phyloP scores from a whole-genome alignment of 1,284 basidiomycete species.

The Gomphus bonarii region DNA sequence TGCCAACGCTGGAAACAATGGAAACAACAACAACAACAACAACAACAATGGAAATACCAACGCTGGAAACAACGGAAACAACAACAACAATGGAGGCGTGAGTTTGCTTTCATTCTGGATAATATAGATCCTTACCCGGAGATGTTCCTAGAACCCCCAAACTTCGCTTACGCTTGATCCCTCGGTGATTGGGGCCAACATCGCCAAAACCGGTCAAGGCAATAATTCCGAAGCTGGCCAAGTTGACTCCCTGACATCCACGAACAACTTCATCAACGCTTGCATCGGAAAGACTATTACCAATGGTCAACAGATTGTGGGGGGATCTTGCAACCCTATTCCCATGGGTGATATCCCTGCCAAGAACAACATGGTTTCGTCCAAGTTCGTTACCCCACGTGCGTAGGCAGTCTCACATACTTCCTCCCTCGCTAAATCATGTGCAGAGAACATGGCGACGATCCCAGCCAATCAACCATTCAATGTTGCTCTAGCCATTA shows the following conservation, averaged over 20 bases:
- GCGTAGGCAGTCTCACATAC: neutral
- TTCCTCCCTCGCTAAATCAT: slow-evolving; percentile 11
- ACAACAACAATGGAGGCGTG: neutral
- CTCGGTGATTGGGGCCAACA: slow-evolving; percentile 9
- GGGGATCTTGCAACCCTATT: slow-evolving; percentile 25
- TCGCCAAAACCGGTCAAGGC: slow-evolving; percentile 5
- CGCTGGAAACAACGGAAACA: neutral
- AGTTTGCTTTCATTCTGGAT: neutral
- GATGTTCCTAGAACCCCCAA: neutral
- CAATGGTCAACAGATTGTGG: slow-evolving; percentile 20
- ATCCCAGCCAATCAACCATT: slow-evolving; percentile 19
- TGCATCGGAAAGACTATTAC: slow-evolving; percentile 20
- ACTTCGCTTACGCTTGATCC: slow-evolving; percentile 8
- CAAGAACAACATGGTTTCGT: slow-evolving; percentile 14
- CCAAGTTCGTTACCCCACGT: slow-evolving; percentile 20
- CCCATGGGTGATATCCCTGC: slow-evolving; percentile 18
- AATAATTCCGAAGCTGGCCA: slow-evolving; percentile 12
- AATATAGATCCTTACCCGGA: neutral
- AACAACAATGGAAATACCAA: neutral
- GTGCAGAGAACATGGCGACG: slow-evolving; percentile 17
- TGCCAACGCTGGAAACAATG: neutral
- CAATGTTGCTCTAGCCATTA: slow-evolving; percentile 17
- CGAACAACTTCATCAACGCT: slow-evolving; percentile 23
- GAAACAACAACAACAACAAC: neutral
- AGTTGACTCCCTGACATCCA: slow-evolving; percentile 15